These are phyloP conservation scores for Lachnellula willkommii DNA, from an alignment of 2,329 filamentous ascomycete genomes.

Conservation along the genomic window DNA sequence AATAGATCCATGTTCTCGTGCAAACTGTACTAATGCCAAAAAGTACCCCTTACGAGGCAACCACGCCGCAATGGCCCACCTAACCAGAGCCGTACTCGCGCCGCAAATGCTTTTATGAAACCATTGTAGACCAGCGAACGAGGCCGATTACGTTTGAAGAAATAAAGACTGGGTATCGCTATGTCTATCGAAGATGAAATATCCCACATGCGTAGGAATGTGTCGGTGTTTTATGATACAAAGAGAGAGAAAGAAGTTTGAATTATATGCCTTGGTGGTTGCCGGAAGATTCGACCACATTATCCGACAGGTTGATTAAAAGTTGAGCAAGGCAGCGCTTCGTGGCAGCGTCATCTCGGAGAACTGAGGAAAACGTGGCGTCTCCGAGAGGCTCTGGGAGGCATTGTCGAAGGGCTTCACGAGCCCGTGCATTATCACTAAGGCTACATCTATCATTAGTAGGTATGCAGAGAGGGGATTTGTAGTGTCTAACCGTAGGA, in stretches of 20 bases:
- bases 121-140: slow-evolving; percentile 23
- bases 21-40: slow-evolving; percentile 1
- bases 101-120: slow-evolving; percentile 28
- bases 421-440: slow-evolving; percentile 91
- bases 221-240: slow-evolving; percentile 29
- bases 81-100: slow-evolving; percentile 16
- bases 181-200: slow-evolving; percentile 32
- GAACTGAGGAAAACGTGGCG: slow-evolving; percentile 91
- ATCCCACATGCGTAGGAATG: slow-evolving; percentile 23
- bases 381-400: slow-evolving; percentile 98
- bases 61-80: slow-evolving; percentile 17
- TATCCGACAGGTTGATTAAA: slow-evolving; percentile 92
- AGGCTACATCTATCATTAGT: slow-evolving; percentile 49
- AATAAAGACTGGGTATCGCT: slow-evolving; percentile 32
- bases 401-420: slow-evolving; percentile 91
- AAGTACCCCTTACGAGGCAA: slow-evolving; percentile 1
- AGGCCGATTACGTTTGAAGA: slow-evolving; percentile 22
- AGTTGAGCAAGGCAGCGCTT: slow-evolving; percentile 97
- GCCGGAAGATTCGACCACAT: slow-evolving; percentile 49
- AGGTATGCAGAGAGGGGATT: neutral
- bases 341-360: slow-evolving; percentile 93
- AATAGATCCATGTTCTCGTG: slow-evolving; percentile 13
- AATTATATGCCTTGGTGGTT: slow-evolving; percentile 30
- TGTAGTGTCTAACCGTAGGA: slow-evolving; percentile 65
- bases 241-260: slow-evolving; percentile 11